Base-by-base conservation (phyloP, 176 grass and related monocot species). In the Hsuehochloa calcarea region DNA sequence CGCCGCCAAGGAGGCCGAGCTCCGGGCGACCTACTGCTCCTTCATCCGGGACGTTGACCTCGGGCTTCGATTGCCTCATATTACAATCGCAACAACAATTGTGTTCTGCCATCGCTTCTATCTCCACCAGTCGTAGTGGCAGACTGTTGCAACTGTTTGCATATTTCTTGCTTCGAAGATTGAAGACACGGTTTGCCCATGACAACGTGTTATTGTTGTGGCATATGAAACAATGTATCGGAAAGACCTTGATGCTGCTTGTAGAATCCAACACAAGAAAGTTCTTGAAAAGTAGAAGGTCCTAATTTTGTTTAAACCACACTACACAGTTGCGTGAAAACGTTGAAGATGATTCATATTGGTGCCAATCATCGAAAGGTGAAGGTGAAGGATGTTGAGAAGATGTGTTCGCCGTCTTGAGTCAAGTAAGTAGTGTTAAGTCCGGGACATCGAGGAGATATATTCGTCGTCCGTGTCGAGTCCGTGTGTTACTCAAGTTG, bases 71-170 rank as follows among this genome's bases (percentile, higher is more conserved):
- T 20, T 92, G 86, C 91, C 91, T 56, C 84, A 91, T 40, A 81
- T 89, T 54, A 93, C 94, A 50, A 63, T 88, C 50, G 91, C 94
- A 27, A 89, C 91, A 12, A 89, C 87, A 16, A 87, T 82, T 64
- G 41, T 93, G 71, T 80, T 96, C 17, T 93, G 94, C 85, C 94
- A 96, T 51, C 89, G 94, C 16, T 96, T 96, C 66, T 96, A 91
- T 39, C 87, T 93, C 54, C 91, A 74, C 41, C 90, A 90, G 47
- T 96, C 94, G 20, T 91, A 89, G 81, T 89, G 84, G 87, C 87
- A 92, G 92, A 91, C 89, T 35, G 65, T 94, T 70, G 92, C 92
- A 73, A 91, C 86, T 68, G 86, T 84, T 15, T 94, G 89, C 37
- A 52, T 94, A 80, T 94, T 94, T 89, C 87, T 94, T 68, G 92